Percentiles rank a stretch among this genome's conserved stretches.
phyloP scores from a whole-genome alignment of 805 yeast species.

The Ogataea populi-albae region DNA sequence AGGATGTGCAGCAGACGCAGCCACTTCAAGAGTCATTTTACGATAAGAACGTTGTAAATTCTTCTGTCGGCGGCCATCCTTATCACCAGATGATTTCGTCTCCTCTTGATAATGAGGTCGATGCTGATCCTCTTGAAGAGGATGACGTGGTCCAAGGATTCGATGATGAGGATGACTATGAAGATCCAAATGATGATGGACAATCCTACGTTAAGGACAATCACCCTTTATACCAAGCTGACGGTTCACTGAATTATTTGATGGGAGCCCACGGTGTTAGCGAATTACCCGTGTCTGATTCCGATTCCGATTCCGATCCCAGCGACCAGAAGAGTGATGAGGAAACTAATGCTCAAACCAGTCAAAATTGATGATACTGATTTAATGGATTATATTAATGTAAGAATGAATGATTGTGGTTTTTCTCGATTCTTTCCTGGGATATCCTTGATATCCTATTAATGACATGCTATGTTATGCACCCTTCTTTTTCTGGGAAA shows the following conservation, averaged over 20 bases:
- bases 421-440: too few species aligned
- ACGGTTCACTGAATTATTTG: conserved; percentile 30
- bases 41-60: conserved; percentile 17
- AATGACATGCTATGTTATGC: too few species aligned
- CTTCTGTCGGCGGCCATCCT: conserved; percentile 35
- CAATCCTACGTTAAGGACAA: conserved; percentile 62
- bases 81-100: conserved; percentile 33
- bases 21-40: conserved; percentile 9
- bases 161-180: conserved; percentile 62
- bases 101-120: conserved; percentile 53
- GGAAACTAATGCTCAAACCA: too few species aligned
- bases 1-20: conserved; percentile 25
- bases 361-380: too few species aligned
- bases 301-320: conserved; percentile 25
- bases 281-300: conserved; percentile 21
- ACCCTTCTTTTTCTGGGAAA: too few species aligned
- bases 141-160: neutral
- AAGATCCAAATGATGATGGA: conserved; percentile 81
- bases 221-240: conserved; percentile 58
- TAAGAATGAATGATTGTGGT: too few species aligned
- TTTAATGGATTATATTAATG: too few species aligned
- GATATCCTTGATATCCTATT: too few species aligned
- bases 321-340: conserved; percentile 23
- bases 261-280: conserved; percentile 17
- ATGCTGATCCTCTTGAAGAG: conserved; percentile 51